Evolutionary conservation across 192 early-diverging fungal genomes (phyloP).

Genomic region (Coemansia sp.): DNA sequence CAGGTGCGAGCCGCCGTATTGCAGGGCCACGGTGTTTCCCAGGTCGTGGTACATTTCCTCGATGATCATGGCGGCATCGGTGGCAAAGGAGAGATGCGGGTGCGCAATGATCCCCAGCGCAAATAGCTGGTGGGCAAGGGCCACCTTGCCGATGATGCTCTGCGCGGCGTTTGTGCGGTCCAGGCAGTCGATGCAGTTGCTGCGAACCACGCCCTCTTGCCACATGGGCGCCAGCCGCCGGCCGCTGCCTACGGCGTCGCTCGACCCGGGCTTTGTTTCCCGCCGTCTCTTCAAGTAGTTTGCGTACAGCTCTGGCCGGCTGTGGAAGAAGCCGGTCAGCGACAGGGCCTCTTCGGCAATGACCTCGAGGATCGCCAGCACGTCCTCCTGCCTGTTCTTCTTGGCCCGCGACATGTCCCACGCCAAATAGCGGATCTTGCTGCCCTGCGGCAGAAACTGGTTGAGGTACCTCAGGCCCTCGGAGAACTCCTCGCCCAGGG

Average conservation of each 20-base stretch:
- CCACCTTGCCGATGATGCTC: slow-evolving; percentile 91
- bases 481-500: slow-evolving; percentile 80
- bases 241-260: no score
- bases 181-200: no score
- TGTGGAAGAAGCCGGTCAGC: slow-evolving; percentile 91
- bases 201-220: slow-evolving; percentile 84
- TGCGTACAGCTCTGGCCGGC: slow-evolving; percentile 66
- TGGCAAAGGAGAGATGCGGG: slow-evolving; percentile 83
- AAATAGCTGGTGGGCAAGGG: slow-evolving; percentile 86
- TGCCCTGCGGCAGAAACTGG: slow-evolving; percentile 78
- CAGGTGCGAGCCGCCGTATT: slow-evolving; percentile 96
- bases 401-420: slow-evolving; percentile 99
- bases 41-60: slow-evolving; percentile 98
- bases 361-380: slow-evolving; percentile 83
- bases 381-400: slow-evolving; percentile 86
- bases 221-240: slow-evolving; percentile 13
- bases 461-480: slow-evolving; percentile 82
- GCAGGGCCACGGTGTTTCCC: slow-evolving; percentile 92
- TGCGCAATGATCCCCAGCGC: slow-evolving; percentile 80
- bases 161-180: slow-evolving; percentile 98
- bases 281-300: slow-evolving; percentile 21
- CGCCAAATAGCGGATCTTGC: slow-evolving; percentile 82
- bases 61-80: slow-evolving; percentile 87
- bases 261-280: no score
- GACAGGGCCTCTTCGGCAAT: slow-evolving; percentile 81